Percentiles rank a stretch among this genome's conserved stretches.
phyloP scores from a whole-genome alignment of 2,329 filamentous ascomycete species.

The Exserohilum turcica region DNA sequence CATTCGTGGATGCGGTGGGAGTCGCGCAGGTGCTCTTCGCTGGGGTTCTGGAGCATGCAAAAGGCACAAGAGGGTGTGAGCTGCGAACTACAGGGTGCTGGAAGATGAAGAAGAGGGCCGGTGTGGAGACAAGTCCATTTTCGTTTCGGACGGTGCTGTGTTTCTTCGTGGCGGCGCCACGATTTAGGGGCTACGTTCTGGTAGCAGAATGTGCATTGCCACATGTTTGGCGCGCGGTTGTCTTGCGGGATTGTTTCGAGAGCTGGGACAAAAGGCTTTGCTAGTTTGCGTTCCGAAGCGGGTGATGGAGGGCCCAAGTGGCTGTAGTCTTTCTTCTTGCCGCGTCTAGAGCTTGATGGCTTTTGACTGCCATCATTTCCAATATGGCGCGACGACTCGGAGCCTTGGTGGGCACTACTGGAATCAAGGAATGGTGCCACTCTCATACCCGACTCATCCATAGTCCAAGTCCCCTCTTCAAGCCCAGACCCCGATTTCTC shows the following conservation, averaged over 20 bases:
- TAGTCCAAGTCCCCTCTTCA: conserved; percentile 28
- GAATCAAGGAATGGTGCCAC: conserved; percentile 11
- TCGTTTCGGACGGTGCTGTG: conserved; percentile 41
- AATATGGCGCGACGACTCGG: conserved; percentile 14
- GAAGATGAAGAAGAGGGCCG: conserved; percentile 22
- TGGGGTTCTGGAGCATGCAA: conserved; percentile 34
- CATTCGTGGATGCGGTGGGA: conserved; percentile 43
- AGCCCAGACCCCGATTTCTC: conserved; percentile 15
- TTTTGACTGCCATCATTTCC: background rate
- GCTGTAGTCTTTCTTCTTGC: conserved; percentile 47
- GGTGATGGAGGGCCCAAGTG: conserved; percentile 22
- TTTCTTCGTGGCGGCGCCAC: conserved; percentile 47
- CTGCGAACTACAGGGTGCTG: background rate
- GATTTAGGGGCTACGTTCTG: conserved; percentile 39
- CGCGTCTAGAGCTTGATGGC: conserved; percentile 27
- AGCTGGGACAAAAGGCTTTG: background rate
- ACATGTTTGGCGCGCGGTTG: conserved; percentile 25
- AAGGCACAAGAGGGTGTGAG: conserved; percentile 31
- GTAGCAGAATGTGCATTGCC: conserved; percentile 46
- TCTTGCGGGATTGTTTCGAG: background rate
- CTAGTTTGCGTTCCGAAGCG: conserved; percentile 15
- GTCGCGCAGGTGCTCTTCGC: conserved; percentile 34
- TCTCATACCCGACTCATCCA: conserved; percentile 19
- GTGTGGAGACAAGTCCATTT: conserved; percentile 44
- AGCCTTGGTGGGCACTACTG: conserved; percentile 5